Conservation (phyloP, 371 early-diverging fungal species). For the Haplosporangium sp. region DNA sequence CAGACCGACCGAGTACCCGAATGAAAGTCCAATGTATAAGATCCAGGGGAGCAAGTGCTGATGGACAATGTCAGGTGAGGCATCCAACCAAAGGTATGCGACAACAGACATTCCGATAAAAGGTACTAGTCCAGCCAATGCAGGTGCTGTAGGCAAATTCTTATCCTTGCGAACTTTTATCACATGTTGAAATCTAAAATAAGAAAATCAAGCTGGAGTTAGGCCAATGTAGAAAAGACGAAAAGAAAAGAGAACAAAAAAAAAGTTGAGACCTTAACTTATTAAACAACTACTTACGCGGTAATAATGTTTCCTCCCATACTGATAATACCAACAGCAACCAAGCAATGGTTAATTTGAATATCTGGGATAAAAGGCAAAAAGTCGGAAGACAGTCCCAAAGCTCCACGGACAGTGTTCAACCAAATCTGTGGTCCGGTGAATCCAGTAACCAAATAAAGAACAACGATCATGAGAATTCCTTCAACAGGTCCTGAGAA, state of each 20-base stretch:
- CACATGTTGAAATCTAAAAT: conserved; percentile 66
- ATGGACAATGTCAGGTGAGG: conserved; percentile 75
- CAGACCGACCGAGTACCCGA: conserved; percentile 86
- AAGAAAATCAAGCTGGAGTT: background rate
- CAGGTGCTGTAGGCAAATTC: conserved; percentile 61
- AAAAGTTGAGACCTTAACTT: no score
- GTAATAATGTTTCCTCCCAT: conserved; percentile 70
- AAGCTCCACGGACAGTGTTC: conserved; percentile 34
- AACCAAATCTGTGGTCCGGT: conserved; percentile 69
- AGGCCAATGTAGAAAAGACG: background rate
- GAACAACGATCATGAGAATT: conserved; percentile 75
- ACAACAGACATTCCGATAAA: conserved; percentile 67
- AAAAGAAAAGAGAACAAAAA: background rate
- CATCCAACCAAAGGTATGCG: conserved; percentile 75
- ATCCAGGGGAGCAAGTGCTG: conserved; percentile 77
- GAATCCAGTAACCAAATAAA: conserved; percentile 78
- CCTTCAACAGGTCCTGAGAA: conserved; percentile 98
- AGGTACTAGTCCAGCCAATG: conserved; percentile 75
- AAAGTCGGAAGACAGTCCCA: conserved; percentile 38
- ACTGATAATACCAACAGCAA: conserved; percentile 66
- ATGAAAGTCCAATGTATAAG: conserved; percentile 78
- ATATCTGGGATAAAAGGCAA: conserved; percentile 61
- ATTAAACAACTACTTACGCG: conserved; percentile 58
- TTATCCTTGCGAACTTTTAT: conserved; percentile 62
- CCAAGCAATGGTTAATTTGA: conserved; percentile 72